Evolutionary conservation across 1,284 basidiomycete genomes (phyloP).

Genomic region (Rhodotorula sp.): DNA sequence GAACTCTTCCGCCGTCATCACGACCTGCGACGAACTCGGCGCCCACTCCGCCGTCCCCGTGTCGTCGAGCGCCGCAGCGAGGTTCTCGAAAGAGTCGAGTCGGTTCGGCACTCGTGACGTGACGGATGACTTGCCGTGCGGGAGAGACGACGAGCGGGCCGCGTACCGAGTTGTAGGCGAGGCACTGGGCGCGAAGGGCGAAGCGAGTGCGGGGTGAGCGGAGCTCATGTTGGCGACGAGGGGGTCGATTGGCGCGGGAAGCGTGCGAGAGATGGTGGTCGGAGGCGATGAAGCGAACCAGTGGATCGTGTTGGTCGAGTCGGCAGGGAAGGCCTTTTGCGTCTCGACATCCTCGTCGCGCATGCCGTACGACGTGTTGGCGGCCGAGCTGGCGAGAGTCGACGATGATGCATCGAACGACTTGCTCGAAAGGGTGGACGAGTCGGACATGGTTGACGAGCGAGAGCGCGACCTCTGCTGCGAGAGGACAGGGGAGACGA

Average conservation of each 20-base stretch:
- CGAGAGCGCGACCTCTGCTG: neutral
- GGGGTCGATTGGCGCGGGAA: slow-evolving; percentile 8
- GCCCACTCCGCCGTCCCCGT: neutral
- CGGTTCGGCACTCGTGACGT: neutral
- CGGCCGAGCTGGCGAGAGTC: slow-evolving; percentile 25
- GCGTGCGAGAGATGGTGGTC: neutral
- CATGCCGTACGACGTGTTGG: slow-evolving; percentile 9
- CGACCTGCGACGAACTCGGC: neutral
- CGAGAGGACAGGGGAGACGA: slow-evolving; percentile 2
- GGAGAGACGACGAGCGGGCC: neutral
- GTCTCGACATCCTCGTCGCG: slow-evolving; percentile 2
- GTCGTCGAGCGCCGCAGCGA: neutral
- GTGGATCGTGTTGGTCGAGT: neutral
- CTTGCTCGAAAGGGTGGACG: slow-evolving; percentile 15
- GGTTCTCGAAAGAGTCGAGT: neutral
- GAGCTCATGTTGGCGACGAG: neutral
- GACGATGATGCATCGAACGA: slow-evolving; percentile 20
- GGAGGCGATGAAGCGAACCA: slow-evolving; percentile 10
- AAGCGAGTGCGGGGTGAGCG: slow-evolving; percentile 7
- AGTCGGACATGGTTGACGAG: slow-evolving; percentile 9
- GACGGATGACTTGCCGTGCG: neutral
- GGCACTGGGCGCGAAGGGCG: neutral
- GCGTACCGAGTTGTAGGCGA: neutral
- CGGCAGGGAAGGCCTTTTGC: slow-evolving; percentile 10
- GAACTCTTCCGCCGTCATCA: neutral